Percentiles rank a stretch among this genome's conserved stretches.
phyloP scores from a whole-genome alignment of 208 protist species.

The Histomonas meleagridis region DNA sequence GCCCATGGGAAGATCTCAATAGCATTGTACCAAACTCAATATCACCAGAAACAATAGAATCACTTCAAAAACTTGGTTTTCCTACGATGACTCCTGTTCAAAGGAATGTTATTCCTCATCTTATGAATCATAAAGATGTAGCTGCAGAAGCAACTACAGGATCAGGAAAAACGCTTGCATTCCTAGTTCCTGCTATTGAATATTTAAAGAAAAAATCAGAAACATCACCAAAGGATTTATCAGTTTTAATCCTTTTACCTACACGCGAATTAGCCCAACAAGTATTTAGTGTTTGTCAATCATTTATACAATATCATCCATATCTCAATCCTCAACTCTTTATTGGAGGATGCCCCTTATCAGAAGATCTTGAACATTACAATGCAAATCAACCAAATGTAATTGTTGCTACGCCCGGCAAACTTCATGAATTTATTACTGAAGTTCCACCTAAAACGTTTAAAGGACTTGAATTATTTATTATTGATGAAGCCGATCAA shows the following conservation, averaged over 20 bases:
- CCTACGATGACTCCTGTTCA: constrained; percentile 10
- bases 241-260: neutral
- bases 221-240: neutral
- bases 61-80: neutral
- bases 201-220: neutral
- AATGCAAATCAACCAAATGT: neutral
- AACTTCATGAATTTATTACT: constrained; percentile 5
- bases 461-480: neutral
- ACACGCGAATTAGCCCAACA: constrained; percentile 13
- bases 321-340: neutral
- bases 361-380: neutral
- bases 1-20: neutral
- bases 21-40: neutral
- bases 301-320: neutral
- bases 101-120: neutral
- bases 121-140: constrained; percentile 33
- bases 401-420: constrained; percentile 10
- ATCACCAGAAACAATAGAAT: neutral
- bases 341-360: neutral
- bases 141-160: constrained; percentile 13
- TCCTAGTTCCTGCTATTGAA: neutral
- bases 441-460: neutral
- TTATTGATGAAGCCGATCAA: constrained; percentile 33
- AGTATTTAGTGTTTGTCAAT: neutral
- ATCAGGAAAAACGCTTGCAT: constrained; percentile 33